Evolutionary conservation across 202 grass and related monocot species (phyloP), one percentile per base, ranked within the genome.

Genomic region (Sporobolus alterniflorus): DNA sequence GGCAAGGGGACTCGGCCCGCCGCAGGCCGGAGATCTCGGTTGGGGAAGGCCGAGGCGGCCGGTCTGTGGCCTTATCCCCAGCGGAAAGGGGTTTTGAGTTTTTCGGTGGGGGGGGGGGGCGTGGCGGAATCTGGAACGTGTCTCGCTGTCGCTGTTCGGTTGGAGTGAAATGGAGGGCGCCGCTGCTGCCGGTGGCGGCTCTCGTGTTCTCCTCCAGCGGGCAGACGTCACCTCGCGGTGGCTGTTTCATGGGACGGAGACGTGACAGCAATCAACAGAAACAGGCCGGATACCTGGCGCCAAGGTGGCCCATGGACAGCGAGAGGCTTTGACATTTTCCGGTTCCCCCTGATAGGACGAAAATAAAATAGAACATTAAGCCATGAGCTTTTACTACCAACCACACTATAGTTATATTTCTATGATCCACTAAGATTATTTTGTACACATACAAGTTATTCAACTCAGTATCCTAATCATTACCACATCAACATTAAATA

Each of bases 101-200:
- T 67, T 57, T 48, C 65, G 25, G 28, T 60, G 73, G 82, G 73
- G 22, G 30, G 8, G 31, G 46, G 16, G 31, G 17, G 70, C 51
- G 67, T 65, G 36, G 83, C 55, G 36, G 83, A 73, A 80, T 66
- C 83, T 73, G 63, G 82, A 60, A 36, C n/a, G n/a, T 39, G 6
- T 69, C 75, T 46, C 30, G 24, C 33, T 44, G 17, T 4, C 51
- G 7, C 29, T 54, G 30, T 30, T 32, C 50, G 21, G 50, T 52
- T 51, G 18, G 18, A 21, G 17, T 52, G n/a, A n/a, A n/a, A n/a
- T 21, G 69, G 74, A 10, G 24, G 52, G 32, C 64, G 62, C 63
- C 12, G 44, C 11, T 3, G 44, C 44, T 47, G 44, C 12, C 13
- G 10, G 44, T 47, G 44, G 44, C 44, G 13, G 44, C 44, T 47